phyloP scores from a whole-genome alignment of 2,329 filamentous ascomycete genomes.

The Canariomyces notabilis region DNA sequence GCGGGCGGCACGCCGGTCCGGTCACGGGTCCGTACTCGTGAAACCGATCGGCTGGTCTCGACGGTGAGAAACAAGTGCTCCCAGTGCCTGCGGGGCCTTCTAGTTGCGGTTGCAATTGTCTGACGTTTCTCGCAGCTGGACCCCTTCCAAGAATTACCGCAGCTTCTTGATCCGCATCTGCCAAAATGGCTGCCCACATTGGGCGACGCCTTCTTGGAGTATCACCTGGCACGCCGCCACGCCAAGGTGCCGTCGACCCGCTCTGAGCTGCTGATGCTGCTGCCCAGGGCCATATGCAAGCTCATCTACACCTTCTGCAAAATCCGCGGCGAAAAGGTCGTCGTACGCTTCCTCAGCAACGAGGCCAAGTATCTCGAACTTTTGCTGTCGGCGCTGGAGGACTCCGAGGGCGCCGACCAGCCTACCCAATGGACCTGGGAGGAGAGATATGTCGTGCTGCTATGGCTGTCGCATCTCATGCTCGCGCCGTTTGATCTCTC shows the following conservation, averaged over 20 bases:
- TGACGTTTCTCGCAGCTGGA: constrained; percentile 50
- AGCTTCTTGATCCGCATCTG: constrained; percentile 82
- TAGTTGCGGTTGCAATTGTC: too few relatives aligned
- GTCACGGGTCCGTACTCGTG: constrained; percentile 21
- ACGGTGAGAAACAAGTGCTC: too few relatives aligned
- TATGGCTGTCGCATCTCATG: constrained; percentile 82
- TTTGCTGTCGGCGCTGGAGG: constrained; percentile 70
- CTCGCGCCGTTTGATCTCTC: constrained; percentile 86
- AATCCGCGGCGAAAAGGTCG: constrained; percentile 86
- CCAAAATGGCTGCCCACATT: constrained; percentile 69
- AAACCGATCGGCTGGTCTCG: constrained; percentile 22
- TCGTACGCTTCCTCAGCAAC: constrained; percentile 85
- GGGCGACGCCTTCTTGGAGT: constrained; percentile 69
- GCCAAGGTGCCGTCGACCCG: constrained; percentile 27
- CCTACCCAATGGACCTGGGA: constrained; percentile 64
- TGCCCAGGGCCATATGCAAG: constrained; percentile 68
- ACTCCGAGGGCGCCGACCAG: constrained; percentile 36
- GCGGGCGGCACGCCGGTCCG: constrained; percentile 7
- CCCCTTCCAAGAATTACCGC: constrained; percentile 90
- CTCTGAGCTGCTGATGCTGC: constrained; percentile 43
- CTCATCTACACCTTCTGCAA: constrained; percentile 91
- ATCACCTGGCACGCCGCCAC: constrained; percentile 45
- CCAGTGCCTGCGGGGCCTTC: constrained; percentile 5
- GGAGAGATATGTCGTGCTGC: constrained; percentile 77
- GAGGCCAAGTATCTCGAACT: constrained; percentile 81